Base-by-base conservation (phyloP, 805 yeast species). In the Ogataea minuta region DNA sequence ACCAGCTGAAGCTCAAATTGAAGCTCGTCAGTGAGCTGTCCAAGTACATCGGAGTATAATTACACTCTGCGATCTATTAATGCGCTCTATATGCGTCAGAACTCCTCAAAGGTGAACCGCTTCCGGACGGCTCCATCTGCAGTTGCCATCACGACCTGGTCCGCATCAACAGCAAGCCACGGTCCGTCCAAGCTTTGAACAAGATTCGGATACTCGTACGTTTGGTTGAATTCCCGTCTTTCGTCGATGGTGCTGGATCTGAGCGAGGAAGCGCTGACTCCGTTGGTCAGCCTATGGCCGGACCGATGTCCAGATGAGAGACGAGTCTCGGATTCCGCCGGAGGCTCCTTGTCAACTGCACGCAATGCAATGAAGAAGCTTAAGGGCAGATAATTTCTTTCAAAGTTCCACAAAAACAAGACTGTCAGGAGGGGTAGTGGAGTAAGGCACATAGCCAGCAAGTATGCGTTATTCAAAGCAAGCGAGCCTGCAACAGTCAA, bases 401-500 rank as follows among this genome's bases (percentile, higher is more conserved):
- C 86, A 58, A 89, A 91, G 56, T 83, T 83, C 80, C 87, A 87
- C 56, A 83, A 67, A 41, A 80, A 75, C 19, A 75, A 72, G 19
- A 81, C 49, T 0, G 95, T 81, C 4, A 79, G 60, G 5, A 86
- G 52, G 1, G 96, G 95, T 30, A 90, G 65, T 2, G 97, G 97
- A 2, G 79, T 65, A 31, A 93, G 63, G 47, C 77, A 72, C 35
- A 82, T 67, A 0, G 96, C 88, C 30, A 87, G 67, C 4, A 78
- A 63, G 67, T 81, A 89, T 0, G 95, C 95, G 44, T 82, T 78
- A 53, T 84, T 88, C 41, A 87, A 72, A 2, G 77, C 74, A 44
- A 91, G 69, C 0, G 95, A 80, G 3, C 98, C 98, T 0, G 91
- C 88, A 86, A 90, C 89, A 9, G 96, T 88, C 43, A 91, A 64